phyloP scores from a whole-genome alignment of 768 basidiomycete genomes.

The Macrolepiota dolichaula region DNA sequence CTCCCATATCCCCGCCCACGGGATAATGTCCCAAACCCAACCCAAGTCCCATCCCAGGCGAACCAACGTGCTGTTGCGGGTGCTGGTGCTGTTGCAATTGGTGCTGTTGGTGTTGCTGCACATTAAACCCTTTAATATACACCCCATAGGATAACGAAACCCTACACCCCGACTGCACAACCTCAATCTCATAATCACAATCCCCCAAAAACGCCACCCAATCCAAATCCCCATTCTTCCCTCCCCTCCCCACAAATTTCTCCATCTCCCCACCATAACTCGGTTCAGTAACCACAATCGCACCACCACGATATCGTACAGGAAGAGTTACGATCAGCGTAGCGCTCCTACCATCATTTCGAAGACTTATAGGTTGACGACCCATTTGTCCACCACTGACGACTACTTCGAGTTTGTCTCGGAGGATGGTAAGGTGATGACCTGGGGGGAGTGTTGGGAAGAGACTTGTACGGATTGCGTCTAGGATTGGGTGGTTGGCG shows the following conservation, averaged over 20 bases:
- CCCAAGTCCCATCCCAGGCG: slow-evolving; percentile 27
- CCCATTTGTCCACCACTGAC: slow-evolving; percentile 56
- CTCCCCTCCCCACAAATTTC: slow-evolving; percentile 57
- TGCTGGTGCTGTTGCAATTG: too few relatives aligned
- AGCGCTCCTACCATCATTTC: slow-evolving; percentile 67
- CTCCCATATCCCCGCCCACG: slow-evolving; percentile 9
- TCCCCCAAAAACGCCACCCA: slow-evolving; percentile 77
- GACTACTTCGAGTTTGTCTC: slow-evolving; percentile 71
- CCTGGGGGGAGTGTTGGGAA: slow-evolving; percentile 69
- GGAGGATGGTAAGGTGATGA: slow-evolving; percentile 63
- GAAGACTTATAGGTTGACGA: slow-evolving; percentile 47
- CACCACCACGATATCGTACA: slow-evolving; percentile 69
- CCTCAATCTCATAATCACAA: slow-evolving; percentile 72
- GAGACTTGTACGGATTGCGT: slow-evolving; percentile 66
- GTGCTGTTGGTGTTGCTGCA: too few relatives aligned
- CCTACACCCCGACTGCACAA: slow-evolving; percentile 66
- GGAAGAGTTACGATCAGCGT: slow-evolving; percentile 75
- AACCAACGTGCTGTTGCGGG: neutral
- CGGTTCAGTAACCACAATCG: slow-evolving; percentile 53
- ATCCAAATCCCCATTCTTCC: slow-evolving; percentile 65
- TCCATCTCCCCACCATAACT: slow-evolving; percentile 52
- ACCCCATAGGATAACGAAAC: slow-evolving; percentile 71
- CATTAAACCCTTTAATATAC: slow-evolving; percentile 64
- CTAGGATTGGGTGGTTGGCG: slow-evolving; percentile 78
- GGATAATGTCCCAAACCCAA: neutral